These are phyloP conservation scores for Saccharomyces hybrid DNA, from an alignment of 1,139 yeast genomes.

Conservation along the genomic window DNA sequence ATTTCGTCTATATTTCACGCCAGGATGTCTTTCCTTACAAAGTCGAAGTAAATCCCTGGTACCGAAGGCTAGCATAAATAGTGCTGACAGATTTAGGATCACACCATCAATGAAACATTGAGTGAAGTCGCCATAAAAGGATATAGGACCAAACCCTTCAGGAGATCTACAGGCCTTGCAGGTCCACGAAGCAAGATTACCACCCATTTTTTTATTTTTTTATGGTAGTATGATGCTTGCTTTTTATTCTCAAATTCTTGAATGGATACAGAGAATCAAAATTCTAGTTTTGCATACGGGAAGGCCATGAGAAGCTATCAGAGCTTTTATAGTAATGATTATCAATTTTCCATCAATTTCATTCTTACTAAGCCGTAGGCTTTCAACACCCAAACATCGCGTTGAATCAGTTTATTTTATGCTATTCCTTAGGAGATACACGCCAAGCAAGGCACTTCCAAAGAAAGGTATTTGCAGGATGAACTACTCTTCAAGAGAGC, in stretches of 20 bases:
- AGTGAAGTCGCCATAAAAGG: slow-evolving; percentile 58
- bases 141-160: slow-evolving; percentile 77
- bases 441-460: neutral
- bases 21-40: slow-evolving; percentile 34
- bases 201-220: neutral
- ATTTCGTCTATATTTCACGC: slow-evolving; percentile 36
- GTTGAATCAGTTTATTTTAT: neutral
- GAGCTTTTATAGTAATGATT: neutral
- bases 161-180: slow-evolving; percentile 21
- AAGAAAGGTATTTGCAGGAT: too few relatives aligned
- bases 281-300: neutral
- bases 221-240: neutral
- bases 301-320: neutral
- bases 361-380: neutral
- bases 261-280: neutral
- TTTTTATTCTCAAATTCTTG: neutral
- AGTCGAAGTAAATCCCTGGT: slow-evolving; percentile 27
- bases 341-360: neutral
- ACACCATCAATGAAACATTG: slow-evolving; percentile 79
- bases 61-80: slow-evolving; percentile 52
- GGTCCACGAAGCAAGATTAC: slow-evolving; percentile 10
- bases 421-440: neutral
- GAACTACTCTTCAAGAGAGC: too few relatives aligned
- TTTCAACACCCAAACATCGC: neutral
- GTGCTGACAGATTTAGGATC: slow-evolving; percentile 45